Evolutionary conservation across 2,329 filamentous ascomycete genomes (phyloP), one percentile per base, ranked within the genome.

Genomic region (Monilinia fructigena): DNA sequence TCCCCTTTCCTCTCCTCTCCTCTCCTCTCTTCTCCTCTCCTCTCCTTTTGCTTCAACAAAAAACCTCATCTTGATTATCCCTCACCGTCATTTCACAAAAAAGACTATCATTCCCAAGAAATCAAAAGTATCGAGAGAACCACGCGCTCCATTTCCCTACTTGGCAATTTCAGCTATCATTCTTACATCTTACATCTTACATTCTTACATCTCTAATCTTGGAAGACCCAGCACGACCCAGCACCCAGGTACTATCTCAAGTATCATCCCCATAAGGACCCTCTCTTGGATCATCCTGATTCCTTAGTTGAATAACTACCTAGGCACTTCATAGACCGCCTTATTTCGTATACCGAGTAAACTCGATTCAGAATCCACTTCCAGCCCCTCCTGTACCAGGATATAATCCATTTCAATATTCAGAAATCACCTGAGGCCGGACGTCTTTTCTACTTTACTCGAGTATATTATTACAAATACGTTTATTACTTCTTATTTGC

Each of bases 321-420:
- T 35, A 35, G 31, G 31, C 31, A 35, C 7, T 35, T 42, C 12
- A 16, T n/a, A 63, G 54, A 55, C 61, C 61, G 60, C 60, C 60
- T 63, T n/a, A 47, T 16, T 20, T 58, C 40, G 11, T 45, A 20
- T 50, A 50, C 56, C 45, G 20, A 60, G 47, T 23, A 23, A 14
- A n/a, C 47, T 50, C 47, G 2, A 47, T 58, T 42, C 7, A 35
- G 42, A 58, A 59, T 56, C 62, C 62, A 65, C 53, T 58, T 65
- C 62, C 53, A 40, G 62, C 62, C 62, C 62, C 42, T 58, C 53
- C 28, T 31, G 50, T 52, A 58, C 62, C 48, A 56, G 62, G 53
- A 64, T 63, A n/a, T 63, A 26, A 55, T 31, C 50, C 40, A 40
- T 26, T 54, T 8, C 48, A 54, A 28, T 55, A 14, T 26, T 40